Evolutionary conservation across 805 yeast genomes (phyloP).

Genomic region (Sugiyamaella marilandica): DNA sequence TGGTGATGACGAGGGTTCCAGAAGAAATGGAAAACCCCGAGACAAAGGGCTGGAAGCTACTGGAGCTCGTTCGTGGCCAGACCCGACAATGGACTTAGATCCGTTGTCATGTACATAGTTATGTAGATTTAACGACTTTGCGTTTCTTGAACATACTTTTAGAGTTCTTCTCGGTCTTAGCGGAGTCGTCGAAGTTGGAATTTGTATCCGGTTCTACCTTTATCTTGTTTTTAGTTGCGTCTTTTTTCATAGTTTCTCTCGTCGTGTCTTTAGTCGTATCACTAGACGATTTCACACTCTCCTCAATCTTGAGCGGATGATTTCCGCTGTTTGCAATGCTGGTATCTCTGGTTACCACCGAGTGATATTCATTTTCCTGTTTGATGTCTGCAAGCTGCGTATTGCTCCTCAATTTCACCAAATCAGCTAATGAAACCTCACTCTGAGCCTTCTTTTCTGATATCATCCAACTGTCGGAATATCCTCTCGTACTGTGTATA

Average conservation of each 20-base stretch:
- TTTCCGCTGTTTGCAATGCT: neutral
- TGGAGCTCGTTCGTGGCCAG: slow-evolving; percentile 92
- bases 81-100: slow-evolving; percentile 69
- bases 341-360: too few species aligned
- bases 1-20: slow-evolving; percentile 90
- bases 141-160: slow-evolving; percentile 3
- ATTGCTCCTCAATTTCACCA: neutral
- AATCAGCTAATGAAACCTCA: neutral
- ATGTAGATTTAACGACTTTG: slow-evolving; percentile 4
- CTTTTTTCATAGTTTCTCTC: too few species aligned
- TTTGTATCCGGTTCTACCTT: neutral
- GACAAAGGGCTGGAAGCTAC: slow-evolving; percentile 95
- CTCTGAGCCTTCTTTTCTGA: slow-evolving; percentile 4
- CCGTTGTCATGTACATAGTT: neutral
- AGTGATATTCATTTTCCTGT: too few species aligned
- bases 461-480: slow-evolving; percentile 4
- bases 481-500: slow-evolving; percentile 5
- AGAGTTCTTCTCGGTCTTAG: neutral
- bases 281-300: neutral
- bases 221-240: neutral
- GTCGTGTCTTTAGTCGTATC: too few species aligned
- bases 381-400: too few species aligned
- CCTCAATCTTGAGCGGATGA: neutral
- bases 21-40: slow-evolving; percentile 85
- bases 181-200: neutral